Evolutionary conservation across 2,329 filamentous ascomycete genomes (phyloP).

Genomic region (Berkeleyomyces rouxiae): DNA sequence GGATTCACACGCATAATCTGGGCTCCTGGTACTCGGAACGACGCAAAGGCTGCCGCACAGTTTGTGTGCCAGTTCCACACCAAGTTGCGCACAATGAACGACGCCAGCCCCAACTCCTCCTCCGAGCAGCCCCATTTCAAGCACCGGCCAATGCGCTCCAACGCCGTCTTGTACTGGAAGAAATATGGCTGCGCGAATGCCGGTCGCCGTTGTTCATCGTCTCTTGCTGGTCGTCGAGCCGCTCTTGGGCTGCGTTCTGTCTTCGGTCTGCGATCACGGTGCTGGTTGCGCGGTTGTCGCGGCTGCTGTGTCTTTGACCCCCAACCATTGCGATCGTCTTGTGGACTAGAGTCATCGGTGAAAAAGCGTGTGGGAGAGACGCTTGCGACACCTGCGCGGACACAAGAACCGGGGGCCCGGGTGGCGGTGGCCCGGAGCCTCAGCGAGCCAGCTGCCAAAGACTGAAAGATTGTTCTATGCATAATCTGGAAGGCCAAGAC

Average conservation of each 20-base stretch:
- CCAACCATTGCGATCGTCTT: neutral
- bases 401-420: neutral
- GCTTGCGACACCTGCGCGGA: neutral
- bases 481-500: neutral
- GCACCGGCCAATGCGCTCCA: constrained; percentile 9
- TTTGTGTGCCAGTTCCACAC: constrained; percentile 5
- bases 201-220: neutral
- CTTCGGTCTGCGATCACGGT: neutral
- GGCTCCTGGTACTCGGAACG: constrained; percentile 6
- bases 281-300: neutral
- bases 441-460: neutral
- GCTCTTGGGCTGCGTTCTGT: neutral
- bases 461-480: neutral
- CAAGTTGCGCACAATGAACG: constrained; percentile 28
- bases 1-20: neutral
- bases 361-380: neutral
- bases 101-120: constrained; percentile 2
- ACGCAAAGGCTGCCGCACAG: neutral
- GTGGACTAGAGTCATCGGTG: neutral
- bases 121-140: constrained; percentile 12
- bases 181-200: constrained; percentile 5
- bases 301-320: neutral
- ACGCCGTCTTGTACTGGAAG: constrained; percentile 6
- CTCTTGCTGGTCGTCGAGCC: neutral
- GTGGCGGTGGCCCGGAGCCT: neutral